A percentile compares a stretch with the other conserved stretches of the same genome.
Conservation (phyloP, 108 stramenopile genomes). For the Skeletonema costatum region DNA sequence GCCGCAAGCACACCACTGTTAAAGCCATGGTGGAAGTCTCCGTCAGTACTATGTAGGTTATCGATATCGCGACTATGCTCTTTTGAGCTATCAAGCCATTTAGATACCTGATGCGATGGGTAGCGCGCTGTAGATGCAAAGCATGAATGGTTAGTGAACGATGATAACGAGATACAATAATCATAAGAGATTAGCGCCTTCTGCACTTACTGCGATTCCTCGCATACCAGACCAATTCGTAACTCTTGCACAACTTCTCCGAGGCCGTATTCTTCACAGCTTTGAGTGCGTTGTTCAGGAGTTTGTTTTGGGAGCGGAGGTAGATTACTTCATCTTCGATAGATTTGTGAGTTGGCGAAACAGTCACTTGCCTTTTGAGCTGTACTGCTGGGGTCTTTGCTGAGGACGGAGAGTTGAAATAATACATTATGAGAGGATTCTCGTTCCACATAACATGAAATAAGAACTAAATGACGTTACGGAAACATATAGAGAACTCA, state of each 20-base stretch:
- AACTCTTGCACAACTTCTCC: conserved; percentile 22
- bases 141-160: neutral
- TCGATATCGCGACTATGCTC: conserved; percentile 46
- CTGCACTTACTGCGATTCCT: conserved; percentile 47
- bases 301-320: conserved; percentile 44
- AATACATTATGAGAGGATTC: neutral
- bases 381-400: conserved; percentile 18
- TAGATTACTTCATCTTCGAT: conserved; percentile 48
- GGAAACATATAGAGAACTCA: neutral
- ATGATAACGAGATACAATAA: neutral
- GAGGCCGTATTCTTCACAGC: conserved; percentile 41
- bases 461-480: neutral
- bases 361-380: conserved; percentile 9
- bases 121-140: conserved; percentile 34
- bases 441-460: neutral
- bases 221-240: conserved; percentile 55
- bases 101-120: conserved; percentile 43
- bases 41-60: conserved; percentile 38
- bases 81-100: conserved; percentile 43
- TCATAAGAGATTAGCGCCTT: neutral
- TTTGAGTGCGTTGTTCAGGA: conserved; percentile 37
- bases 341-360: conserved; percentile 16
- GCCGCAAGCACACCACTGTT: conserved; percentile 55
- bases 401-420: neutral
- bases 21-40: conserved; percentile 54